Evolutionary conservation across 768 basidiomycete species (phyloP), one percentile per base, ranked within the genome.

Genomic region (Boletus edulis): DNA sequence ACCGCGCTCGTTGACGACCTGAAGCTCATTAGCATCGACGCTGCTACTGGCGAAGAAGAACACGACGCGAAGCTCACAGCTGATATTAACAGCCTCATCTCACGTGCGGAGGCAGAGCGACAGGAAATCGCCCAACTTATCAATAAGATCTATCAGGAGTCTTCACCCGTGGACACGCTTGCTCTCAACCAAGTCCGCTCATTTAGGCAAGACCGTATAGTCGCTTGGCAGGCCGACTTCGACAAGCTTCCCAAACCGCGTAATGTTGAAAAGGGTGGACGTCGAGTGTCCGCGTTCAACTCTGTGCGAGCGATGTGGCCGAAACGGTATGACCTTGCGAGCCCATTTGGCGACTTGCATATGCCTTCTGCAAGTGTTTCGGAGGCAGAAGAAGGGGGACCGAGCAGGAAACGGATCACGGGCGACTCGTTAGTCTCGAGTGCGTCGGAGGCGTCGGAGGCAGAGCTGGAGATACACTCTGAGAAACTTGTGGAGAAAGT

Each of bases 181-280:
- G 90, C 87, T 37, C 79, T 95, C 48, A 98, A 94, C 57, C 83
- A 83, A 61, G 89, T 94, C 6, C 85, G 94, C 46, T 85, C 89
- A 1, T 86, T 85, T 56, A 80, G 94, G 44, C 96, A 98, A 73
- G 93, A 96, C 62, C 89, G 88, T 68, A 92, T 96, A 45, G 92
- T 96, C 15, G 91, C 89, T n/a, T 98, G 95, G 91, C 94, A 99
- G 70, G 83, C 83, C 57, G 94, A 98, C 66, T 94, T 96, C 61
- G 89, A 93, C 62, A 83, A 85, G 49, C 78, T 98, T 29, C 87
- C 88, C 8, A 91, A 88, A 64, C 86, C 80, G 52, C 86, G 83
- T 58, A 76, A 79, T 67, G 62, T 55, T 20, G 86, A 84, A 52
- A 81, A 78, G 60, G 75, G 68, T 50, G 73, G 74, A 37, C 83